Evolutionary conservation across 106 monocot species (phyloP).

Genomic region (Dioscorea zingiberensis): DNA sequence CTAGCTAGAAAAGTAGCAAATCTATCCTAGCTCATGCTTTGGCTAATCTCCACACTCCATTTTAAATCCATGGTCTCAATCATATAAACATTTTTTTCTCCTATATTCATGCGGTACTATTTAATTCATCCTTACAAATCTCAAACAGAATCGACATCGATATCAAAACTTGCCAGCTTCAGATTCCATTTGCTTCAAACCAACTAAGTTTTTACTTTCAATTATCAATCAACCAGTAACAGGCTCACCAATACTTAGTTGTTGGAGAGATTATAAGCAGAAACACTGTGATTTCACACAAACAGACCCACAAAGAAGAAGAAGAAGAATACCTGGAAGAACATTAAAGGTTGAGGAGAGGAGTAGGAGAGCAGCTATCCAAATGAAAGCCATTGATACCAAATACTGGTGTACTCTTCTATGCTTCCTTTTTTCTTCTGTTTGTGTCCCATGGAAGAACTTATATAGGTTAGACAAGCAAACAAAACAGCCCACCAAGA

Average conservation of each 20-base stretch:
- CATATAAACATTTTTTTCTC: no score
- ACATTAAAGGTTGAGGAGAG: background rate
- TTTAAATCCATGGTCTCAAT: no score
- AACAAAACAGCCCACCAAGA: no score
- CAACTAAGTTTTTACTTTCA: background rate
- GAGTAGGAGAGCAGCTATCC: background rate
- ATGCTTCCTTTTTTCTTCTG: background rate
- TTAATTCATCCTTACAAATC: no score
- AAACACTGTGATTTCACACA: background rate
- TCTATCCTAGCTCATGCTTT: no score
- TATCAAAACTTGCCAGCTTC: no score
- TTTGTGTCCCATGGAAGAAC: background rate
- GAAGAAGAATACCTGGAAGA: background rate
- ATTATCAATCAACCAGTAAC: background rate
- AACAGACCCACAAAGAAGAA: background rate
- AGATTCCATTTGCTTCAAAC: background rate
- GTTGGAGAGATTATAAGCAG: no score
- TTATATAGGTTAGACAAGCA: background rate
- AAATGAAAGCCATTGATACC: background rate
- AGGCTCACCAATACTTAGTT: no score
- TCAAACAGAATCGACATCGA: no score
- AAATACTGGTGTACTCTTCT: background rate
- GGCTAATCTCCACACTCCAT: no score
- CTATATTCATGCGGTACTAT: no score
- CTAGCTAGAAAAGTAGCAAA: no score